phyloP scores from a whole-genome alignment of 2,329 filamentous ascomycete genomes.

The Fusarium sarcochroum region DNA sequence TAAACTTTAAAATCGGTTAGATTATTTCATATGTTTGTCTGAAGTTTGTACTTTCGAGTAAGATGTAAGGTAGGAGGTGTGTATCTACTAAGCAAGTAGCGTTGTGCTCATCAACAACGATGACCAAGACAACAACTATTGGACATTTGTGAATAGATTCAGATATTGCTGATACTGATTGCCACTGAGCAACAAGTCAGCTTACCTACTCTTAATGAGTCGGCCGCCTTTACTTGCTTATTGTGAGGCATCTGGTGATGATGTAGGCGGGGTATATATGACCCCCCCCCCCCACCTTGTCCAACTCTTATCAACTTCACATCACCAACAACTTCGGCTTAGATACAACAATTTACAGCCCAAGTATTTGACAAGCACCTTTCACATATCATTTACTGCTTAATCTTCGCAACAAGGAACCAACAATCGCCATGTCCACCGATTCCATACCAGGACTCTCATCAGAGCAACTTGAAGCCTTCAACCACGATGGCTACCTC shows the following conservation, averaged over 20 bases:
- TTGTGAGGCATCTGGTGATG: conserved; percentile 25
- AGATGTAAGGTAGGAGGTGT: not conserved
- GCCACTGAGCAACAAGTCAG: not conserved
- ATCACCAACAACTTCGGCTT: conserved; percentile 30
- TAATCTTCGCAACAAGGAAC: no score
- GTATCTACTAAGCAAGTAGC: no score
- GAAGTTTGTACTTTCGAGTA: not conserved
- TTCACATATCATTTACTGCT: not conserved
- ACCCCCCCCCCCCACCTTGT: conserved; percentile 40
- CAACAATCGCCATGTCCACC: conserved; percentile 31
- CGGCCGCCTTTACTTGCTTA: not conserved
- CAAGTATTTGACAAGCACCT: no score
- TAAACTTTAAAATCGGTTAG: conserved; percentile 14
- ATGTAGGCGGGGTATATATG: conserved; percentile 40
- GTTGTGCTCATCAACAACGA: no score
- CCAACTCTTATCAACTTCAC: conserved; percentile 26
- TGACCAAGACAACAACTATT: not conserved
- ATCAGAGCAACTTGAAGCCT: conserved; percentile 77
- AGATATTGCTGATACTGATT: not conserved
- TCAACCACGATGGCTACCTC: conserved; percentile 89
- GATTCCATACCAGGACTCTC: conserved; percentile 70
- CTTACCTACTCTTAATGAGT: not conserved
- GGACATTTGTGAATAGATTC: not conserved
- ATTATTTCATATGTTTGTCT: not conserved
- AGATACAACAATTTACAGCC: not conserved